Base-by-base conservation (phyloP, 495 filamentous ascomycete genomes). In the Cudoniella acicularis region DNA sequence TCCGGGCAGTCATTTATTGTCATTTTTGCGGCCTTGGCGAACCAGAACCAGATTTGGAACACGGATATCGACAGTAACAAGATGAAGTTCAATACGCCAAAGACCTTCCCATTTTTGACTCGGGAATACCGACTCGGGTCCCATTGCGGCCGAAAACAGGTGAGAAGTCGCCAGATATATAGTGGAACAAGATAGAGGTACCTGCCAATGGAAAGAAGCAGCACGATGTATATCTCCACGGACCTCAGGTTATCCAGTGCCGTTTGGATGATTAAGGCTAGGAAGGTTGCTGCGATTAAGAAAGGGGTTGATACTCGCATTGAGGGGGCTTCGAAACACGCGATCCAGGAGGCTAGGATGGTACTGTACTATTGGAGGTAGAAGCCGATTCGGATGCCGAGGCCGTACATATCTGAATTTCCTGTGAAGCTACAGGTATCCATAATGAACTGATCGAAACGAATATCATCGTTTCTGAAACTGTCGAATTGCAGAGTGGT, bases 31-130 rank as follows among this genome's bases (percentile, higher is more conserved):
- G 40, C 25, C n/a, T 21, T 18, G 0, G 6, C 16, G 17, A 54
- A 56, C 74, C 74, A 77, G 49, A 77, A 76, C 73, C 74, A 78
- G 1, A 75, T 27, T 57, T 75, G 67, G 46, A 73, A 63, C 0
- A 66, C 54, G 10, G 66, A 21, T 1, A 72, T 43, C 0, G 69
- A 66, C 13, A 72, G 51, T 1, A 72, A 48, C 36, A 41, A 41
- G 36, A 41, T 41, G 9, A 9, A 41, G 36, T 41, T 41, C n/a
- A 41, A 41, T 9, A 41, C 36, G n/a, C 36, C n/a, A 41, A 41
- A 41, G 9, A n/a, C n/a, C 36, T 41, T 41, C n/a, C n/a, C 9
- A 41, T 9, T n/a, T 41, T 9, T 9, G 9, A 41, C 36, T 41
- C 36, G 9, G 9, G 36, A n/a, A n/a, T 41, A 41, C n/a, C 36